Evolutionary conservation across 2,329 filamentous ascomycete genomes (phyloP).

Genomic region (Paecilomyces dactylethromorphus): DNA sequence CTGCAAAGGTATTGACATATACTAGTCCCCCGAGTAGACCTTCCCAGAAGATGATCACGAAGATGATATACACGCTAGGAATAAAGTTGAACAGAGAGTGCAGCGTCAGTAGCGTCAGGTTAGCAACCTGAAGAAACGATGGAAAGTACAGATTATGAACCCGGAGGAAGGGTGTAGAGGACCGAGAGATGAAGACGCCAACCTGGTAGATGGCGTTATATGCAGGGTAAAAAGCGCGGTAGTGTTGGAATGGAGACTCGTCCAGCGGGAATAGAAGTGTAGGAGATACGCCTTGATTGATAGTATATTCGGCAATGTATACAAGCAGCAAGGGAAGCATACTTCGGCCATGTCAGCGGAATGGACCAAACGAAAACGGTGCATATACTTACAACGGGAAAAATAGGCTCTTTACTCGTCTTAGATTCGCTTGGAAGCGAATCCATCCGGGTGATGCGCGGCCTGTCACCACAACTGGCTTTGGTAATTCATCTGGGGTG

Average conservation of each 20-base stretch:
- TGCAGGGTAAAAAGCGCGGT: constrained; percentile 85
- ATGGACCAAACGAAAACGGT: neutral
- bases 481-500: constrained; percentile 12
- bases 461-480: constrained; percentile 8
- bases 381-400: constrained; percentile 54
- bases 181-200: constrained; percentile 90
- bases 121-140: constrained; percentile 72
- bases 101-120: constrained; percentile 64
- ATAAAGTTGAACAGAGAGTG: constrained; percentile 78
- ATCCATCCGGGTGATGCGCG: constrained; percentile 18
- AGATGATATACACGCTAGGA: constrained; percentile 79
- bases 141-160: constrained; percentile 76
- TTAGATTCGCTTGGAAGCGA: constrained; percentile 48
- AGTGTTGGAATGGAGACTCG: constrained; percentile 70
- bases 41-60: constrained; percentile 85
- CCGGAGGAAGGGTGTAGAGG: constrained; percentile 79
- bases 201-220: constrained; percentile 94
- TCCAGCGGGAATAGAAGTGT: constrained; percentile 79
- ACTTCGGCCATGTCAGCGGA: constrained; percentile 25
- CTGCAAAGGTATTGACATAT: constrained; percentile 93
- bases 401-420: constrained; percentile 64
- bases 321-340: constrained; percentile 91
- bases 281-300: constrained; percentile 90
- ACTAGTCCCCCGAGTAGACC: constrained; percentile 84
- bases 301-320: constrained; percentile 93